Evolutionary conservation across 441 rosid genomes (phyloP), one percentile per base, ranked within the genome.

Genomic region (Adansonia grandidieri): DNA sequence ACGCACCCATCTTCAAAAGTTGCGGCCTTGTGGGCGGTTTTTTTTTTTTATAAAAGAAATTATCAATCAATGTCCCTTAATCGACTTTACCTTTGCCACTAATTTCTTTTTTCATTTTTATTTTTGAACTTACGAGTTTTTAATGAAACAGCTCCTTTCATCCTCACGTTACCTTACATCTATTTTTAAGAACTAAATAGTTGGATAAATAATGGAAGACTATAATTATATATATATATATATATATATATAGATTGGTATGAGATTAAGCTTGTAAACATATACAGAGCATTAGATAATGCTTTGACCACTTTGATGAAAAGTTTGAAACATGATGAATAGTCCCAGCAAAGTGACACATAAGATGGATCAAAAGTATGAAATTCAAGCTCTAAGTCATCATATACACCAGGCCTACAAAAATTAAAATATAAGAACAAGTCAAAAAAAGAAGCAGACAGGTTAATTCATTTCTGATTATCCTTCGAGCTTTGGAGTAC

Each of bases 391-490:
- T 11, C 14, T 17, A 11, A 47, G 40, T 47, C 22, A 68, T 68
- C 56, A 66, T 65, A 15, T 40, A 40, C 24, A 22, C 3, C 0
- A 78, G 71, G 71, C 82, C 80, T 66, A 60, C 61, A 60, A 13
- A 51, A 44, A 71, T 48, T 53, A 32, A 44, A 19, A 71, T 32
- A 4, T 11, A 13, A 19, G 24, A 40, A 60, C 22, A 74, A 54
- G 71, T 78, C 74, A 24, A 76, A 82, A 66, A 75, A 61, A 28
- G 63, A 74, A 37, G 28, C 17, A 8, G 37, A 22, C 22, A 4
- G 9, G 6, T 0, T 17, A 57, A 60, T 60, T 47, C 10, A 22
- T 74, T 61, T 60, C 53, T 74, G 47, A 17, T 6, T 14, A 47
- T 28, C 70, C 45, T 51, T 51, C 15, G 14, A 71, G 19, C 57